Percentiles rank a stretch among this genome's conserved stretches.
Conservation (phyloP, 305 asterid genomes). For the Fraxinus latifolia region DNA sequence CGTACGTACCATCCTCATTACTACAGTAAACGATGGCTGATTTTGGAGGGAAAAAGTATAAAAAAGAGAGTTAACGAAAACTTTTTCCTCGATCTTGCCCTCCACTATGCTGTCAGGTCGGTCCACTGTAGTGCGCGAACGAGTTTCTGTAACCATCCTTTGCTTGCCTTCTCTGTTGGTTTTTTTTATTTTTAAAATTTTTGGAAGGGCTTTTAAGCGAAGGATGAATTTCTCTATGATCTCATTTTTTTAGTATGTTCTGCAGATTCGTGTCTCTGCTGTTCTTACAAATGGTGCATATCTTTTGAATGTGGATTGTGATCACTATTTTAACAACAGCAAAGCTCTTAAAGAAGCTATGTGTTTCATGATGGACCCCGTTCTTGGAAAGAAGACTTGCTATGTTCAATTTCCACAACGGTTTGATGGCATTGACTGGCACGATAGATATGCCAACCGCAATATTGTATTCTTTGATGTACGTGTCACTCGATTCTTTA, state of each 20-base stretch:
- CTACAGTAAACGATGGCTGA: neutral
- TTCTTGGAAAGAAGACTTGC: constrained; percentile 36
- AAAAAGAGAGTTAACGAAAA: neutral
- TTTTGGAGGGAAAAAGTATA: neutral
- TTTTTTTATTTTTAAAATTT: neutral
- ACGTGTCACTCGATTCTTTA: constrained; percentile 2
- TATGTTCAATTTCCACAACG: constrained; percentile 44
- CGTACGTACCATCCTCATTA: neutral
- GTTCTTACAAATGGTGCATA: constrained; percentile 39
- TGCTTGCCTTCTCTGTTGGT: neutral
- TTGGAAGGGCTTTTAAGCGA: neutral
- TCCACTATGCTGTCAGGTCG: neutral
- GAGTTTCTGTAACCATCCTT: neutral
- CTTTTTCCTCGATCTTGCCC: neutral
- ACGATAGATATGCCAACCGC: constrained; percentile 43
- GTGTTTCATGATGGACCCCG: constrained; percentile 48
- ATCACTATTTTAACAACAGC: constrained; percentile 45
- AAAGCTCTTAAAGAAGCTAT: constrained; percentile 45
- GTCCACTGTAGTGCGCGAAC: neutral
- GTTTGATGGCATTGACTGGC: constrained; percentile 40
- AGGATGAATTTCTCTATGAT: neutral
- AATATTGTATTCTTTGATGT: constrained; percentile 42
- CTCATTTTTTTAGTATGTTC: neutral
- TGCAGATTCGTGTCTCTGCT: constrained; percentile 43
- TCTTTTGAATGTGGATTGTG: constrained; percentile 40